Conservation (phyloP, 1,284 basidiomycete genomes). For the Cutaneotrichosporon cavernicola region DNA sequence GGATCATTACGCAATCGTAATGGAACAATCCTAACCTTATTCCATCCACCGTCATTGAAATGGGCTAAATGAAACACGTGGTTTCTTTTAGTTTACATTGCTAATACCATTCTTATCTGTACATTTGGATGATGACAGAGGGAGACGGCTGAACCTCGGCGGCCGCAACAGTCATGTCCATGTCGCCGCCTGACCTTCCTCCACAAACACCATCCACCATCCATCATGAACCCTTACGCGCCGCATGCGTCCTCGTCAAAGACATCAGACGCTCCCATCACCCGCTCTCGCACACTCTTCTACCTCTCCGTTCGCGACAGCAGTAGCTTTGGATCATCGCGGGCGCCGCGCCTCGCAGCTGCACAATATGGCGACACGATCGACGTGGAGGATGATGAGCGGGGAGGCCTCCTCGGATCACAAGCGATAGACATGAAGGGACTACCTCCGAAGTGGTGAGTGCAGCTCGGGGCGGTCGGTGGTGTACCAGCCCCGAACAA, state of each 20-base stretch:
- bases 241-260: slow-evolving; percentile 8
- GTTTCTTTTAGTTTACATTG: no score
- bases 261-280: slow-evolving; percentile 45
- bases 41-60: no score
- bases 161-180: background rate
- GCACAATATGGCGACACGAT: slow-evolving; percentile 48
- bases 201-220: slow-evolving; percentile 4
- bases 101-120: background rate
- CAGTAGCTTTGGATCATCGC: slow-evolving; percentile 53
- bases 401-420: slow-evolving; percentile 65
- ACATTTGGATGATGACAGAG: background rate
- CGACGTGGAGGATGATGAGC: slow-evolving; percentile 64
- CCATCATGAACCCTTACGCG: slow-evolving; percentile 14
- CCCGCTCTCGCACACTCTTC: slow-evolving; percentile 84
- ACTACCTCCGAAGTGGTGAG: slow-evolving; percentile 67
- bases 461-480: background rate
- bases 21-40: no score
- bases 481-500: background rate
- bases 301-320: slow-evolving; percentile 95
- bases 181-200: background rate
- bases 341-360: slow-evolving; percentile 42
- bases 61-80: no score
- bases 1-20: no score
- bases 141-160: background rate
- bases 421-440: slow-evolving; percentile 60